phyloP scores from a whole-genome alignment of 2,329 filamentous ascomycete genomes.

The Ophioceras dolichostomum region DNA sequence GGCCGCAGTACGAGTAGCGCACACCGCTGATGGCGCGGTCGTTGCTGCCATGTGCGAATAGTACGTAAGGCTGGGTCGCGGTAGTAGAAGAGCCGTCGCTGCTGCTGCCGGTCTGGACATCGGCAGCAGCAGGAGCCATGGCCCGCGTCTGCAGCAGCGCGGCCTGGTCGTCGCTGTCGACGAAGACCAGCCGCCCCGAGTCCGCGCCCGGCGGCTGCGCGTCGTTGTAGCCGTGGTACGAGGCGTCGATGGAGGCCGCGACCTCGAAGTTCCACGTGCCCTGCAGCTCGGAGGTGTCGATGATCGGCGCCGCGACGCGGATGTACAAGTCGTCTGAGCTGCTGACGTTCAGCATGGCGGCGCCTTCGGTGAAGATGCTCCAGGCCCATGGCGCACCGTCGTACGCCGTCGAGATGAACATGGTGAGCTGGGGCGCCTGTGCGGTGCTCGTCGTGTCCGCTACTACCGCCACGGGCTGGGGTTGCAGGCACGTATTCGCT shows the following conservation, averaged over 20 bases:
- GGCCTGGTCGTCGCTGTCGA: conserved; percentile 73
- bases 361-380: conserved; percentile 52
- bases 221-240: conserved; percentile 56
- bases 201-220: conserved; percentile 35
- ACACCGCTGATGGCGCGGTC: conserved; percentile 56
- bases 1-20: conserved; percentile 69
- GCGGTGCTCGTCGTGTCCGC: conserved; percentile 25
- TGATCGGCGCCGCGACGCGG: conserved; percentile 57
- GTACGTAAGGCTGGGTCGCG: conserved; percentile 52
- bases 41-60: conserved; percentile 60
- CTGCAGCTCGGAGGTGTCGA: conserved; percentile 41
- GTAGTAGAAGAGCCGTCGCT: conserved; percentile 32
- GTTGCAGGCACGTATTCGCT: conserved; percentile 76
- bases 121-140: too few relatives aligned
- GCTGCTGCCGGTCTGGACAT: too few relatives aligned
- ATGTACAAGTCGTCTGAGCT: conserved; percentile 62
- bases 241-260: conserved; percentile 67
- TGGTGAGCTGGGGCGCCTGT: conserved; percentile 54
- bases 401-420: conserved; percentile 66
- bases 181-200: conserved; percentile 66
- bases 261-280: conserved; percentile 71
- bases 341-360: conserved; percentile 50
- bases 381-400: conserved; percentile 20
- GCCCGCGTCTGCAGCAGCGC: conserved; percentile 71
- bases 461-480: conserved; percentile 39